phyloP scores from a whole-genome alignment of 2,329 filamentous ascomycete species.

The Neofusicoccum sp. region DNA sequence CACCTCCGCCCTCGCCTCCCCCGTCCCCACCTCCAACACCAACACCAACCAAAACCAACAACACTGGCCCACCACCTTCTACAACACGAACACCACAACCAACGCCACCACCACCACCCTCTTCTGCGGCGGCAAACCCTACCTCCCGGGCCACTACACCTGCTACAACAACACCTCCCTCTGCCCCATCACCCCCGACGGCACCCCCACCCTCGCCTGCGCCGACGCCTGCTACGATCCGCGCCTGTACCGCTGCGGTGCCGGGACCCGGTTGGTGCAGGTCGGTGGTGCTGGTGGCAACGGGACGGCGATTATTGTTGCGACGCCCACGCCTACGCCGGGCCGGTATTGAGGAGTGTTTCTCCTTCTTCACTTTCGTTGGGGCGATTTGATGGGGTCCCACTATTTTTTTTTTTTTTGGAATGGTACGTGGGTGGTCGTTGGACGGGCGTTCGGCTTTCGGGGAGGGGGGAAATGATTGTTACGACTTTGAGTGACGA shows the following conservation, averaged over 20 bases:
- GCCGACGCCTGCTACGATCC: conserved; percentile 19
- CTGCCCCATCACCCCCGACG: conserved; percentile 15
- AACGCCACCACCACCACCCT: background rate
- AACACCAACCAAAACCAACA: background rate
- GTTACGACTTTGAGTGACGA: no score
- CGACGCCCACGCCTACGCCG: no score
- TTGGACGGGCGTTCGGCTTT: no score
- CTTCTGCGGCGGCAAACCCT: conserved; percentile 11
- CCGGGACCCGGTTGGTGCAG: background rate
- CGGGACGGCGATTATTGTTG: background rate
- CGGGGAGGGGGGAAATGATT: no score
- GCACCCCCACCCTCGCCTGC: background rate
- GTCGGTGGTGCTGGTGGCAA: background rate
- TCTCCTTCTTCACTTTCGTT: no score
- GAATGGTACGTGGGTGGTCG: no score
- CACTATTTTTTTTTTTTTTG: no score
- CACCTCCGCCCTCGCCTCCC: background rate
- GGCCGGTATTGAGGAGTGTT: no score
- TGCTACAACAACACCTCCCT: conserved; percentile 9
- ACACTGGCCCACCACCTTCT: background rate
- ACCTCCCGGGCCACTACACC: background rate
- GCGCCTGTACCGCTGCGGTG: background rate
- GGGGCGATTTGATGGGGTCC: no score
- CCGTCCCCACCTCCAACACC: background rate
- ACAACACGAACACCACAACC: background rate